Evolutionary conservation across 495 filamentous ascomycete genomes (phyloP).

Genomic region (Haplographium delicatum): DNA sequence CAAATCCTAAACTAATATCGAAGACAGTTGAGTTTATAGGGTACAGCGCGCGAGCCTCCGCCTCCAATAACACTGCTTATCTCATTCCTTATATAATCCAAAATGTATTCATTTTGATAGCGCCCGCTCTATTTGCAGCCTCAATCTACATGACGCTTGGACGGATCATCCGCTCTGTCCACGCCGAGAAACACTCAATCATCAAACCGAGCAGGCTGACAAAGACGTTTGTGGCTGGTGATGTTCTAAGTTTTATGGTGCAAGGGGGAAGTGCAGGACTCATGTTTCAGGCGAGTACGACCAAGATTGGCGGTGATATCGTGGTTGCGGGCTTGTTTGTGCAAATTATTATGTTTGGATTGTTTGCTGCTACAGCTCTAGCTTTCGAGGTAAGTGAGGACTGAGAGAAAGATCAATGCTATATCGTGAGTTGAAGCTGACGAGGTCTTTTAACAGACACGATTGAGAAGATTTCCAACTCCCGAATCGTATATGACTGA

Average conservation of each 20-base stretch:
- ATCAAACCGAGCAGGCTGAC: conserved; percentile 34
- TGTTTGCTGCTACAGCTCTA: conserved; percentile 43
- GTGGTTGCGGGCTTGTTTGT: conserved; percentile 42
- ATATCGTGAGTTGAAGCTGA: not conserved
- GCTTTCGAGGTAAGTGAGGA: conserved; percentile 30
- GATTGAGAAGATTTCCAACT: conserved; percentile 16
- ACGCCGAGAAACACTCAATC: conserved; percentile 39
- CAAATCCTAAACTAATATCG: not conserved
- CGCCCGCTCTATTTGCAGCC: conserved; percentile 47
- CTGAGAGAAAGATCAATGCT: too few relatives aligned
- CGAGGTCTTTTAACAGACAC: not conserved
- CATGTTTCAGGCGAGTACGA: not conserved
- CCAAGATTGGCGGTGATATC: conserved; percentile 36
- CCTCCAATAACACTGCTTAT: conserved; percentile 31
- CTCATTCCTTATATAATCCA: conserved; percentile 44
- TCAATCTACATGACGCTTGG: conserved; percentile 51
- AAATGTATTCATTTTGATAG: conserved; percentile 40
- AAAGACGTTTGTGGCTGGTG: conserved; percentile 40
- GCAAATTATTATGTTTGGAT: conserved; percentile 48
- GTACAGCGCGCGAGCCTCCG: conserved; percentile 37
- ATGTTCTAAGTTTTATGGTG: conserved; percentile 36
- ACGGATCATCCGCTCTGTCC: conserved; percentile 35
- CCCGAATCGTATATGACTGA: conserved; percentile 4
- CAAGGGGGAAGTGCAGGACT: conserved; percentile 28
- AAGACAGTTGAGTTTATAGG: conserved; percentile 35